Evolutionary conservation across 495 filamentous ascomycete genomes (phyloP), one percentile per base, ranked within the genome.

Genomic region (Aspergillus cristatus): DNA sequence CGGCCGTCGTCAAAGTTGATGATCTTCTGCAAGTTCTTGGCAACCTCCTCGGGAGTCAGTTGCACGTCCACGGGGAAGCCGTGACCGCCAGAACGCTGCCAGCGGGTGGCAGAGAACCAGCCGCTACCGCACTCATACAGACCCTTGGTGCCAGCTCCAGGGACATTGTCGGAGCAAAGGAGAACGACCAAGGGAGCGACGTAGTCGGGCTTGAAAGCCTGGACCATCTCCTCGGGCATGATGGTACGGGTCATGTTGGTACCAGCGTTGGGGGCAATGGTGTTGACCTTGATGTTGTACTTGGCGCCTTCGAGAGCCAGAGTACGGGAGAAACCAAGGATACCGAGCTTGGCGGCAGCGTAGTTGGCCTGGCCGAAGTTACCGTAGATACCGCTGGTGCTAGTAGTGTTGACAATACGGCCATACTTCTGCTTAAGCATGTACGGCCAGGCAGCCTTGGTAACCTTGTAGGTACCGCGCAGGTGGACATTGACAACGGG

Each of bases 301-400:
- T 97, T 98, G 36, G 74, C 76, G 47, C 91, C 91, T 69, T 98
- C 91, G 33, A 89, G 74, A 28, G 91, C 91, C 26, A 98, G 74
- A 39, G 93, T 82, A 46, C 89, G 84, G 14, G 87, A 93, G 68
- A 98, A 84, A 38, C 91, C 91, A 18, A 98, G 79, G 48, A 98
- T 98, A 60, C 83, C 93, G 42, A 80, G 75, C 78, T 98, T 98
- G 14, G 93, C 91, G 37, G 90, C 83, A 36, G 91, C 79, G 61
- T 98, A 98, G 70, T 98, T 97, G 51, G 91, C 88, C 68, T 98
- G 91, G 38, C 91, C 91, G 51, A 98, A 98, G 73, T 95, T 98
- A 47, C 91, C 91, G 52, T 98, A 98, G 65, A 98, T 96, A 63
- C 91, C 91, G 55, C 83, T 89, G 26, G 91, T 95, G 33, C 84